Percentiles rank a stretch among this genome's conserved stretches.
Conservation (phyloP, 331 rosid species). For the Rhamnella rubrinervis region DNA sequence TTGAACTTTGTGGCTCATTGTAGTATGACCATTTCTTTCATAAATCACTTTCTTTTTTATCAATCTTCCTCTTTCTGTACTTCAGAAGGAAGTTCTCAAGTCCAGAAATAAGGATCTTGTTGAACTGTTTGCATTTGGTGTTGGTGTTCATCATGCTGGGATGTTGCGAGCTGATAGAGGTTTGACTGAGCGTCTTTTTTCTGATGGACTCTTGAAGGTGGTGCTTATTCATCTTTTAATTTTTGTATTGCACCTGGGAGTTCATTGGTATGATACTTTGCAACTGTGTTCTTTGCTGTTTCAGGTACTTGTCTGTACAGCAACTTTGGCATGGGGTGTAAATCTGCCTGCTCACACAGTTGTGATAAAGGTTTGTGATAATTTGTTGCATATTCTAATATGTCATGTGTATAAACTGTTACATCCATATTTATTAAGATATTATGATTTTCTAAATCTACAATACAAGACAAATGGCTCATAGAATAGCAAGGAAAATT, state of each 20-base stretch:
- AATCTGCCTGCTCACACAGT: constrained; percentile 99
- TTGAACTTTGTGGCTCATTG: constrained; percentile 21
- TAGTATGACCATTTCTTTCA: constrained; percentile 14
- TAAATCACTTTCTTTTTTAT: constrained; percentile 11
- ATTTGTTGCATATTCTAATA: not conserved
- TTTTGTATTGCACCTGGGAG: constrained; percentile 10
- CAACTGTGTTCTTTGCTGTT: constrained; percentile 24
- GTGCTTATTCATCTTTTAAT: constrained; percentile 20
- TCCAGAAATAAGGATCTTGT: constrained; percentile 95
- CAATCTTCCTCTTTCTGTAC: constrained; percentile 32
- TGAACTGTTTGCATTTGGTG: constrained; percentile 78
- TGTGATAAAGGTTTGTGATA: constrained; percentile 79
- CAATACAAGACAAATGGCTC: not conserved
- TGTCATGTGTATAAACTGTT: not conserved
- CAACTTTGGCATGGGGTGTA: constrained; percentile 99
- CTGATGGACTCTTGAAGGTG: constrained; percentile 91
- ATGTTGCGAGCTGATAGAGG: constrained; percentile 96
- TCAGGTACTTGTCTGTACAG: constrained; percentile 97
- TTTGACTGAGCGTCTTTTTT: constrained; percentile 89
- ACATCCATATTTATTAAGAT: not conserved
- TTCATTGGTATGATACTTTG: constrained; percentile 4
- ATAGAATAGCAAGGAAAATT: not conserved
- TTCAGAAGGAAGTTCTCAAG: constrained; percentile 82
- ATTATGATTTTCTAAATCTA: not conserved
- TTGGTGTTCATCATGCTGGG: constrained; percentile 98